Evolutionary conservation across 768 basidiomycete species (phyloP).

Genomic region (Boletus subparvulus): DNA sequence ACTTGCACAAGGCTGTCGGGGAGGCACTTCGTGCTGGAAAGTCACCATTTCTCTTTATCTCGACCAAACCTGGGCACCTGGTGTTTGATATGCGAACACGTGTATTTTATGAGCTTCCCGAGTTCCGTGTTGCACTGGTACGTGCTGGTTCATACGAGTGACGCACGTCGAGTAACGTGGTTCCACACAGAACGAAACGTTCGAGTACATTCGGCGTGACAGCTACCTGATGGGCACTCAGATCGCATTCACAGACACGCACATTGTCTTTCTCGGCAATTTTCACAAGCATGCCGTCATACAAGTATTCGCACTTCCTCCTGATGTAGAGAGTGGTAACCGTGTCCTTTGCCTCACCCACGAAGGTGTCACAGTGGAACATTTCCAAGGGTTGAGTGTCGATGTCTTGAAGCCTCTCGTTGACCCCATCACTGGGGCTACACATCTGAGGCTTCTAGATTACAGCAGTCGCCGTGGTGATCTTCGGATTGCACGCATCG

Average conservation of each 20-base stretch:
- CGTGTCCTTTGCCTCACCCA: background rate
- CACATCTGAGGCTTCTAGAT: background rate
- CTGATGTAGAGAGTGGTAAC: background rate
- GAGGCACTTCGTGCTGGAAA: background rate
- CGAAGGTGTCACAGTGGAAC: background rate
- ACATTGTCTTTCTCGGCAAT: background rate
- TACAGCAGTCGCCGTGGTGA: fast-evolving
- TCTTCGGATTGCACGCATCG: background rate
- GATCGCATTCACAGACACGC: background rate
- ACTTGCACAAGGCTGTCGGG: fast-evolving
- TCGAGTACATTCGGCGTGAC: fast-evolving
- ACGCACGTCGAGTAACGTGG: background rate
- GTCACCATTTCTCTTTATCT: background rate
- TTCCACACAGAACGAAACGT: background rate
- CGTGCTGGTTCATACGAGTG: conserved; percentile 7
- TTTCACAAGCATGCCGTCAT: background rate
- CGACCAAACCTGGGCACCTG: fast-evolving
- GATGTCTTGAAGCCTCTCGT: background rate
- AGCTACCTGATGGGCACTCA: too few species aligned
- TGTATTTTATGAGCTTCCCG: background rate
- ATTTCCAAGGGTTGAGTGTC: fast-evolving
- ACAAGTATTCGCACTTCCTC: background rate
- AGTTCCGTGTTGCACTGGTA: background rate
- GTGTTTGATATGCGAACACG: conserved; percentile 2
- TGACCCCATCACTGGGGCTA: background rate